Evolutionary conservation across 768 basidiomycete genomes (phyloP).

Genomic region (Gautieria morchelliformis): DNA sequence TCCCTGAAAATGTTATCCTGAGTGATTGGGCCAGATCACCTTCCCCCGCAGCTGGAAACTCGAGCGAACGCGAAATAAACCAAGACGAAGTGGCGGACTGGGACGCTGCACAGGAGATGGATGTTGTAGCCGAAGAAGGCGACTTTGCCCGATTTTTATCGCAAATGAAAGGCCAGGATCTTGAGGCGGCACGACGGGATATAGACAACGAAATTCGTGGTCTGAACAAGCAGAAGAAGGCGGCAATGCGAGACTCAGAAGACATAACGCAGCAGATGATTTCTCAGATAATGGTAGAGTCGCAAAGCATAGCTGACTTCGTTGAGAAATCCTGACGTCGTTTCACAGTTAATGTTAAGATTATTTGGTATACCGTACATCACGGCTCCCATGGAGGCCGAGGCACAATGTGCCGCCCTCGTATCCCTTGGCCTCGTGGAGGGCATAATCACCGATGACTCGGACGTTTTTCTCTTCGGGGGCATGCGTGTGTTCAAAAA

Average conservation of each 20-base stretch:
- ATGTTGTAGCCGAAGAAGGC: conserved; percentile 65
- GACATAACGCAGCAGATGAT: conserved; percentile 95
- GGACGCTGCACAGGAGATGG: conserved; percentile 85
- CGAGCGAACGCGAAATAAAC: conserved; percentile 1
- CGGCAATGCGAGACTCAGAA: conserved; percentile 88
- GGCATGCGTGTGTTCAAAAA: conserved; percentile 95
- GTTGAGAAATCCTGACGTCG: neutral
- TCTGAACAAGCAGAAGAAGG: conserved; percentile 75
- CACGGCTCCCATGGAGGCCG: conserved; percentile 98
- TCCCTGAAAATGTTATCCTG: conserved; percentile 17
- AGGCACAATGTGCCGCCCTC: conserved; percentile 95
- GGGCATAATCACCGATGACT: conserved; percentile 98
- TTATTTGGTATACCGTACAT: conserved; percentile 97
- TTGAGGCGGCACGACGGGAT: conserved; percentile 74
- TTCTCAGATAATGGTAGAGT: conserved; percentile 56
- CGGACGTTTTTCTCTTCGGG: conserved; percentile 97
- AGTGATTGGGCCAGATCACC: conserved; percentile 32
- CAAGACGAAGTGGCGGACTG: conserved; percentile 34
- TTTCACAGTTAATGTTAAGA: conserved; percentile 67
- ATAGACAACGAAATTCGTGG: conserved; percentile 85
- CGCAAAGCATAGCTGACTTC: conserved; percentile 19
- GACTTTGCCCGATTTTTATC: conserved; percentile 92
- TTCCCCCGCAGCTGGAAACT: conserved; percentile 19
- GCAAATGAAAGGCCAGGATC: conserved; percentile 77
- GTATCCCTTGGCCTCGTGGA: conserved; percentile 81